Evolutionary conservation across 2,329 filamentous ascomycete species (phyloP), one percentile per base, ranked within the genome.

Genomic region (Nothophaeocryptopus gaeumannii): DNA sequence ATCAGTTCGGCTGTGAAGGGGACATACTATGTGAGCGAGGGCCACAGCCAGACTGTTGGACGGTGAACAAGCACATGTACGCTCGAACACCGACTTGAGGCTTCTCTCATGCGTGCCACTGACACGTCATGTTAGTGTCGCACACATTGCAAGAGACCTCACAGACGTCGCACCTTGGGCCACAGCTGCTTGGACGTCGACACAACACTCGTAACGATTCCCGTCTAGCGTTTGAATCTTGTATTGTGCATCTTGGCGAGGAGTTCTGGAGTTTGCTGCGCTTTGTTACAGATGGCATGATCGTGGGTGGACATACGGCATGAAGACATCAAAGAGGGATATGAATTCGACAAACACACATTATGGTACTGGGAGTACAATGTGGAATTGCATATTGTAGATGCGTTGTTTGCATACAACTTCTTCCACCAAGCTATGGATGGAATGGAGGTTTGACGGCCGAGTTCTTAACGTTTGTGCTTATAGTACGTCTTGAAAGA

Each of bases 1-100:
- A 76, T 78, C 56, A 74, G 70, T 53, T 66, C 69, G 39, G 74
- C 74, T 12, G 75, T 77, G 2, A 72, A 74, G 48, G 75, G 75
- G 33, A 71, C 72, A 39, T 73, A 76, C 37, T 76, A 71, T 66
- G 66, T 67, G 26, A 64, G 65, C 45, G 59, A 71, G 14, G 71
- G 70, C 44, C 62, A 33, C 39, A 50, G 37, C 39, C 45, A 50
- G 50, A 10, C 37, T 16, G 48, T 56, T 20, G 50, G 51, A 12
- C 37, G 39, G 39, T 47, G 39, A 48, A 13, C 31, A 16, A 39
- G 35, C n/a, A 35, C 32, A 36, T 34, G 32, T 37, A 26, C 11
- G 31, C 9, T 32, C 16, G 10, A n/a, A n/a, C n/a, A n/a, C n/a
- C n/a, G n/a, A n/a, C n/a, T 8, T 32, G 2, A 14, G 4, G 8